Base-by-base conservation (phyloP, 768 basidiomycete genomes). In the Naganishia randhawae region DNA sequence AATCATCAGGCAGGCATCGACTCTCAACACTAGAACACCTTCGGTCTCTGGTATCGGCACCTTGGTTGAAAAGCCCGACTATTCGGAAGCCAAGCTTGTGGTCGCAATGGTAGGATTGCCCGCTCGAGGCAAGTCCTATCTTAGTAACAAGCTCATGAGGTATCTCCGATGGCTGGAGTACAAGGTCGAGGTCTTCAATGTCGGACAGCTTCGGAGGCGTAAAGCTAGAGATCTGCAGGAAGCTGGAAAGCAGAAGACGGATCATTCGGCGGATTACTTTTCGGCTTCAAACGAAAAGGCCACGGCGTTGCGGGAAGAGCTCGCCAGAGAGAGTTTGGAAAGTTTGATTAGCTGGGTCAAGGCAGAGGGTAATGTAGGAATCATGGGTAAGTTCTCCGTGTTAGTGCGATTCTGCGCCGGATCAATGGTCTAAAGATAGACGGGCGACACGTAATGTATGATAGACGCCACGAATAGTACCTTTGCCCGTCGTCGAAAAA, bases 91-190 rank as follows among this genome's bases (percentile, higher is more conserved):
- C 41, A 99, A 98, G 85, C 96, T 99, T 72, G 92, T 99, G 8
- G 85, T 98, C 13, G 95, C 95, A 2, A 97, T 97, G 91, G 95
- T 98, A 69, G 96, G 96, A 32, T 81, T 99, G 50, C 96, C 96
- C n/a, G 96, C 96, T 2, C 85, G 96, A 67, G 96, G 96, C 19
- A 99, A 99, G 82, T 97, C 94, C 1, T 99, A 97, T 80, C 86
- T 99, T 69, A 93, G 91, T 79, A 99, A 99, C 81, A 98, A 95
- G 82, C 86, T 99, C 70, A 92, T 87, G 89, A 86, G 94, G 69
- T 99, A 99, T 78, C 84, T 99, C 48, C 90, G 91, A 81, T 99
- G 96, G 96, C 85, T 99, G 51, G 96, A 99, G 80, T 99, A 97
- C 78, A 87, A 95, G 72, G 95, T 96, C 72, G 90, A 92, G 84